phyloP scores from a whole-genome alignment of 2,329 filamentous ascomycete species.

The Colletotrichum euphorbiae region DNA sequence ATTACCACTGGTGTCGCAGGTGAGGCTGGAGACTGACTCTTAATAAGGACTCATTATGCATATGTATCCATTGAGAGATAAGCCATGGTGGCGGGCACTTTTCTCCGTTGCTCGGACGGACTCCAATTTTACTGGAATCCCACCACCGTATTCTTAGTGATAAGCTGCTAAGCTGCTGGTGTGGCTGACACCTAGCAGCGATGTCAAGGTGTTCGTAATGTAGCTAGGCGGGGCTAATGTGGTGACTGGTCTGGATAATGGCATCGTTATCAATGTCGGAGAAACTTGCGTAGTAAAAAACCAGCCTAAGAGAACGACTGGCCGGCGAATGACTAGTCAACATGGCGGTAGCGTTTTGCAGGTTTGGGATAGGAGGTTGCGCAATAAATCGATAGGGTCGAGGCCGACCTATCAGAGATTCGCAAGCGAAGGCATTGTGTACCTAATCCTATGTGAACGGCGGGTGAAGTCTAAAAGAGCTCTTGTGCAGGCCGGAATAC shows the following conservation, averaged over 20 bases:
- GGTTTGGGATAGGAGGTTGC: background rate
- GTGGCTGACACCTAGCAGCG: constrained; percentile 9
- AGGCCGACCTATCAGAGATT: background rate
- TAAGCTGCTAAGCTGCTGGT: background rate
- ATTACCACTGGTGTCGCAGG: constrained; percentile 10
- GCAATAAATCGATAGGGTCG: background rate
- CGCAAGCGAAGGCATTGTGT: background rate
- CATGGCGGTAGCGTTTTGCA: background rate
- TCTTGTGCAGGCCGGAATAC: background rate
- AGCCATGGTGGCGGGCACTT: constrained; percentile 19
- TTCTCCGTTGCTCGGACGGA: constrained; percentile 10
- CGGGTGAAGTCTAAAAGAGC: background rate
- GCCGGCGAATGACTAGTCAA: background rate
- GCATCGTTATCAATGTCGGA: constrained; percentile 20
- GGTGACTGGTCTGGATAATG: constrained; percentile 25
- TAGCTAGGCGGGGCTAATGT: constrained; percentile 14
- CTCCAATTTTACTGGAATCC: background rate
- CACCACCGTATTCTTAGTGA: constrained; percentile 13
- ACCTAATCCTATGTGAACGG: background rate
- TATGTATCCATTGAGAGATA: constrained; percentile 21
- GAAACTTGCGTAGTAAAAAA: background rate
- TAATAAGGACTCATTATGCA: constrained; percentile 17
- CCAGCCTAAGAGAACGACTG: background rate
- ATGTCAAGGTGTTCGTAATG: constrained; percentile 15
- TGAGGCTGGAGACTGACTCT: constrained; percentile 24